Percentiles rank a stretch among this genome's conserved stretches.
phyloP scores from a whole-genome alignment of 1,284 basidiomycete species.

The Singerocomus inundabilis region DNA sequence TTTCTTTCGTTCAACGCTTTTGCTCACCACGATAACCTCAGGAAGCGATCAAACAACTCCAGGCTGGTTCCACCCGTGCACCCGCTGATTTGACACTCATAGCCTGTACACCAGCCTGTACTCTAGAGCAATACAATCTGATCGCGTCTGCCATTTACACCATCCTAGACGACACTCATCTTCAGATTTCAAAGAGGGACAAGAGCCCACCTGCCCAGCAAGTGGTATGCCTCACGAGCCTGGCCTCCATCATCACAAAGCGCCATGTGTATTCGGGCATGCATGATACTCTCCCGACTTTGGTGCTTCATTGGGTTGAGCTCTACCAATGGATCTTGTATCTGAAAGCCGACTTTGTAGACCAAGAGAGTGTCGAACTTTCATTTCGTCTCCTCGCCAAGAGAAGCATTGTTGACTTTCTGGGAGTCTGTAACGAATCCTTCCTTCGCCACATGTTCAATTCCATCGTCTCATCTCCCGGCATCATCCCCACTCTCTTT shows the following conservation, averaged over 20 bases:
- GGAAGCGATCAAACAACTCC: constrained; percentile 23
- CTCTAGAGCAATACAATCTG: constrained; percentile 19
- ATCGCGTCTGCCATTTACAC: constrained; percentile 22
- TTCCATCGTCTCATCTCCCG: constrained; percentile 19
- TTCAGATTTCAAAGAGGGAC: constrained; percentile 18
- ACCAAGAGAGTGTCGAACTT: constrained; percentile 20
- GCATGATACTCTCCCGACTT: constrained; percentile 1
- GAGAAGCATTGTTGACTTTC: constrained; percentile 21
- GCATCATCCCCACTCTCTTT: constrained; percentile 25
- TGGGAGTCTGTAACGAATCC: constrained; percentile 22
- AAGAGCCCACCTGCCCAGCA: constrained; percentile 23
- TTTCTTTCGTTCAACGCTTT: neutral
- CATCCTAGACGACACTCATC: constrained; percentile 20
- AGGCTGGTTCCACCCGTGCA: constrained; percentile 22
- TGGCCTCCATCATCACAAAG: constrained; percentile 19
- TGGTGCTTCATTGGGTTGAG: constrained; percentile 20
- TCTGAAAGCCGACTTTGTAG: constrained; percentile 26
- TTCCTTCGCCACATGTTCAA: constrained; percentile 21
- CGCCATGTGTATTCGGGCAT: neutral
- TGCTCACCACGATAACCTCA: constrained; percentile 5
- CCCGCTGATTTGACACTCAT: constrained; percentile 14
- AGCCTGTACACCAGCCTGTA: constrained; percentile 23
- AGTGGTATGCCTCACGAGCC: constrained; percentile 15
- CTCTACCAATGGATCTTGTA: constrained; percentile 28
- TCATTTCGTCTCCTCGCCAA: constrained; percentile 26